phyloP scores from a whole-genome alignment of 31 red algal genomes.

The Porphyra umbilicalis region DNA sequence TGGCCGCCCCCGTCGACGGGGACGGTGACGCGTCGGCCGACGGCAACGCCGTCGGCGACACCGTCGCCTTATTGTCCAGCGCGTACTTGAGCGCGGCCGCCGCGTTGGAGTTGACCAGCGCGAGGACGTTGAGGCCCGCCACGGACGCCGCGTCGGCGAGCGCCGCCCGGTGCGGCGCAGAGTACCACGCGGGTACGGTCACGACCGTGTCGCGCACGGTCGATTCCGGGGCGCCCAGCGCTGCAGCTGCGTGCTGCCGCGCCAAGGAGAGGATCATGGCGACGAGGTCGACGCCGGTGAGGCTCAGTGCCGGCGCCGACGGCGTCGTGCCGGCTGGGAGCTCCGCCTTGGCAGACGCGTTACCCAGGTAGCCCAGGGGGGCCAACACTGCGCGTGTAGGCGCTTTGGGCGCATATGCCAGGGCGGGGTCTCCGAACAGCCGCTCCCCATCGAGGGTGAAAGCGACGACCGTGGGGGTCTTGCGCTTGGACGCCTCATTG shows the following conservation, averaged over 20 bases:
- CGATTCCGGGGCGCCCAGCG: conserved; percentile 13
- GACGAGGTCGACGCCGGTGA: conserved; percentile 54
- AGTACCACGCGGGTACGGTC: conserved; percentile 83
- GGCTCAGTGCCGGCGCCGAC: background rate
- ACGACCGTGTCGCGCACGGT: conserved; percentile 65
- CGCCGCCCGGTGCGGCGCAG: conserved; percentile 41
- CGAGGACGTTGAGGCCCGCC: conserved; percentile 63
- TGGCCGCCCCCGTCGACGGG: conserved; percentile 27
- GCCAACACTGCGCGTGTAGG: conserved; percentile 50
- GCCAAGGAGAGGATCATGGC: conserved; percentile 69
- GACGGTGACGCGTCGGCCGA: background rate
- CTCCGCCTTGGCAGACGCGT: background rate
- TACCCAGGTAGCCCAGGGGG: background rate
- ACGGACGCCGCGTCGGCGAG: conserved; percentile 64
- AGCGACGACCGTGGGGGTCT: conserved; percentile 81
- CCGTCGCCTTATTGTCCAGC: conserved; percentile 49
- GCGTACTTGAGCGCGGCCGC: conserved; percentile 84
- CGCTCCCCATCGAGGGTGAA: conserved; percentile 80
- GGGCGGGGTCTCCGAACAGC: conserved; percentile 85
- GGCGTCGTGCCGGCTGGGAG: background rate
- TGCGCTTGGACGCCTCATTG: conserved; percentile 93
- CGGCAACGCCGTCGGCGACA: background rate
- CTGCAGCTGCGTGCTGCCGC: conserved; percentile 29
- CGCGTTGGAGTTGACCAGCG: conserved; percentile 73
- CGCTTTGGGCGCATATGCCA: conserved; percentile 57